Evolutionary conservation across 1,284 basidiomycete genomes (phyloP).

Genomic region (Chalciporus sp.): DNA sequence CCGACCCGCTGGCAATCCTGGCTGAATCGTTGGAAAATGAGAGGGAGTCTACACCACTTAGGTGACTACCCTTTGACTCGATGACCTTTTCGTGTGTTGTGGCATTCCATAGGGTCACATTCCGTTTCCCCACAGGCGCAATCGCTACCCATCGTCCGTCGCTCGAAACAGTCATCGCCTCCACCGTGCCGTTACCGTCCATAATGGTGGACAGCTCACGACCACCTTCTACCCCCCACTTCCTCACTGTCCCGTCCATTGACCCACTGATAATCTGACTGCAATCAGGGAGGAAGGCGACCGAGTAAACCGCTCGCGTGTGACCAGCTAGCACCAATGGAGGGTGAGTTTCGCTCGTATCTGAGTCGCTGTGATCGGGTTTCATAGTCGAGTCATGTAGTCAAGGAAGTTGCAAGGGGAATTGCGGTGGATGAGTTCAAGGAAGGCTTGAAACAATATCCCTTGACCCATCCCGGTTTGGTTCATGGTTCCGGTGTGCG

Average conservation of each 20-base stretch:
- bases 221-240: neutral
- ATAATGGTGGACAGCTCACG: neutral
- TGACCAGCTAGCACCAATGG: neutral
- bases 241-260: conserved; percentile 1
- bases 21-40: neutral
- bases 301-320: neutral
- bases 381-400: neutral
- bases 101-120: conserved; percentile 3
- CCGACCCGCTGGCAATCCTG: conserved; percentile 2
- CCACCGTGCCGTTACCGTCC: neutral
- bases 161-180: neutral
- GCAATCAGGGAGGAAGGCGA: conserved; percentile 5
- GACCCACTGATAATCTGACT: conserved; percentile 5
- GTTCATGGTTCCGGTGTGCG: too few species aligned
- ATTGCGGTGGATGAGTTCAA: neutral
- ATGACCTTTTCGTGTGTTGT: neutral
- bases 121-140: neutral
- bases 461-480: too few species aligned
- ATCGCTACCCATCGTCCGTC: conserved; percentile 12
- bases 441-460: neutral
- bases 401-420: neutral
- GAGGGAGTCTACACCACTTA: neutral
- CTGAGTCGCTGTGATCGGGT: neutral
- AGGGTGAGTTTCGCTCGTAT: neutral
- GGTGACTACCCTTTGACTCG: neutral